phyloP scores from a whole-genome alignment of 306 rosid genomes.

The Elaeagnus macrophylla region DNA sequence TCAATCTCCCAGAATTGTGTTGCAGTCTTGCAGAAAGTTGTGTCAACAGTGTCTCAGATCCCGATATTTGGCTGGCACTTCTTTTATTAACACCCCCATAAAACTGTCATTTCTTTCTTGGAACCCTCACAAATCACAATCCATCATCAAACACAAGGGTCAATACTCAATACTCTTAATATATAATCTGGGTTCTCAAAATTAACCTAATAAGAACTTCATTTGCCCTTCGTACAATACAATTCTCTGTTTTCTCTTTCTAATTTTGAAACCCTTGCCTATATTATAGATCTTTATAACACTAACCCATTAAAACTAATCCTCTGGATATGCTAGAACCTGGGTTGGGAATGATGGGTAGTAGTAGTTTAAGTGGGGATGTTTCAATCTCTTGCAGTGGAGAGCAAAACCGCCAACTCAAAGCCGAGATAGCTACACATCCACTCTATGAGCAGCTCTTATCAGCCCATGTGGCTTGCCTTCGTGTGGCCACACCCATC shows the following conservation, averaged over 20 bases:
- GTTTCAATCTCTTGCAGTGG: constrained; percentile 23
- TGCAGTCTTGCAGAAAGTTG: constrained; percentile 64
- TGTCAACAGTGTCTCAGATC: constrained; percentile 47
- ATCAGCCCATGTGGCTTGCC: constrained; percentile 44
- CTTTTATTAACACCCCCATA: constrained; percentile 14
- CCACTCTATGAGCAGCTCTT: constrained; percentile 10
- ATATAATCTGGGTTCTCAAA: no score
- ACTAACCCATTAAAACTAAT: background rate
- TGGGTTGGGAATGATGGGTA: background rate
- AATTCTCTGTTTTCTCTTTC: no score
- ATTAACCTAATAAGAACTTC: no score
- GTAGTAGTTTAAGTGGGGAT: constrained; percentile 11
- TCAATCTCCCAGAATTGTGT: constrained; percentile 35
- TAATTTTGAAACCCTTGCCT: no score
- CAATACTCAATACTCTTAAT: no score
- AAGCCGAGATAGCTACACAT: background rate
- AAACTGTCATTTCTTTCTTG: no score
- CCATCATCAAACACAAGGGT: no score
- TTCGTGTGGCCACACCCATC: background rate
- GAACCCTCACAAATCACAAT: no score
- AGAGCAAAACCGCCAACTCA: background rate
- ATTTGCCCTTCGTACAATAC: no score
- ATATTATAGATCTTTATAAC: background rate
- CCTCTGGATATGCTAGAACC: background rate
- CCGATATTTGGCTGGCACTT: constrained; percentile 37